phyloP scores from a whole-genome alignment of 306 rosid species.

The Fragaria nilgerrensis region DNA sequence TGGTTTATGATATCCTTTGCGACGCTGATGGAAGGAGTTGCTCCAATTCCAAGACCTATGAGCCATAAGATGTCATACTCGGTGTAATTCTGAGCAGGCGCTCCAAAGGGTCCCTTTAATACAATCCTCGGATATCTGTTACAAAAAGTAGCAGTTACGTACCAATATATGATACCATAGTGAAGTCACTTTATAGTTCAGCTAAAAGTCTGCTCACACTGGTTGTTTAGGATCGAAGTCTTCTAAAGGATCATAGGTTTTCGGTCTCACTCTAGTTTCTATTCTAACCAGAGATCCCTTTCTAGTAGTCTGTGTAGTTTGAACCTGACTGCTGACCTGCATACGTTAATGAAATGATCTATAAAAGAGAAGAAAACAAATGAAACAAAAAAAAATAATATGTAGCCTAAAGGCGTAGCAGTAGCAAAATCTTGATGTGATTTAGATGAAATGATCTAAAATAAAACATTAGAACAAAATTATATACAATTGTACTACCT shows the following conservation, averaged over 20 bases:
- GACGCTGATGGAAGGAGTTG: conserved; percentile 94
- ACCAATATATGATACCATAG: not conserved
- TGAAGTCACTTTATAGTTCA: not conserved
- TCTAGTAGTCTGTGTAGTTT: conserved; percentile 42
- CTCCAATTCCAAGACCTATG: conserved; percentile 89
- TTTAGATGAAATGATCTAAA: not conserved
- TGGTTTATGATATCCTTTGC: conserved; percentile 68
- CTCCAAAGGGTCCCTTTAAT: conserved; percentile 91
- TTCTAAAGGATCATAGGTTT: not conserved
- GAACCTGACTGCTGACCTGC: conserved; percentile 67
- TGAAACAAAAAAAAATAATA: not conserved
- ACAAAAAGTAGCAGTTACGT: conserved; percentile 8
- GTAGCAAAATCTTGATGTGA: not conserved
- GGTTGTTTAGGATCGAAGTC: conserved; percentile 18
- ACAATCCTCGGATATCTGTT: conserved; percentile 65
- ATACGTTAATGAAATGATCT: conserved; percentile 13
- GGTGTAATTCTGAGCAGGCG: conserved; percentile 81
- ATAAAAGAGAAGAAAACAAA: not conserved
- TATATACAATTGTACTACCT: conserved; percentile 35
- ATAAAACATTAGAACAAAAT: not conserved
- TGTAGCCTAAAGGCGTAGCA: not conserved
- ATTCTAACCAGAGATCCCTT: conserved; percentile 55
- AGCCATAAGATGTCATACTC: conserved; percentile 81
- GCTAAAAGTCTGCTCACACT: conserved; percentile 39
- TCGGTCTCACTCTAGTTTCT: conserved; percentile 54